Percentiles rank a stretch among this genome's conserved stretches.
Conservation (phyloP, 2,329 filamentous ascomycete genomes). For the Cryphonectria nitschkei region DNA sequence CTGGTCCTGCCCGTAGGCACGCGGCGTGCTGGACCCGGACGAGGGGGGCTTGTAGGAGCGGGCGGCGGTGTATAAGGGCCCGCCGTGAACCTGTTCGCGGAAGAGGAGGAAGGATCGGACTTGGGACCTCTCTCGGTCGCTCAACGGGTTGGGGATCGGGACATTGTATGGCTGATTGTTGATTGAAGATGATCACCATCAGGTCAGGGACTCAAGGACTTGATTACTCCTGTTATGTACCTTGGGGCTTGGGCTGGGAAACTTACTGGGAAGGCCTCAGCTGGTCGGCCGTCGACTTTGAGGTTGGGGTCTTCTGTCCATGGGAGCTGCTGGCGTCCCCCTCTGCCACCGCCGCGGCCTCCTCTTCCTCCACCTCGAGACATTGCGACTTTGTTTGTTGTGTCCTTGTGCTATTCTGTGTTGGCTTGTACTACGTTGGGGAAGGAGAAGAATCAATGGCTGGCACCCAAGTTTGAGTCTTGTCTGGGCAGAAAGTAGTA, state of each 20-base stretch:
- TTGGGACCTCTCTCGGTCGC: slow-evolving; percentile 48
- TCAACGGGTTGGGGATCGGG: slow-evolving; percentile 49
- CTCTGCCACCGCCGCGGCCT: slow-evolving; percentile 52
- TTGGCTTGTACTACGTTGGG: not conserved
- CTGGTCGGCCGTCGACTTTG: slow-evolving; percentile 55
- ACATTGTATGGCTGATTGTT: slow-evolving; percentile 52
- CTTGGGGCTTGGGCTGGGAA: not conserved
- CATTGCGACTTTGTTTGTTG: slow-evolving; percentile 41
- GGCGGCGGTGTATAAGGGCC: slow-evolving; percentile 60
- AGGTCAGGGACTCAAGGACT: slow-evolving; percentile 3
- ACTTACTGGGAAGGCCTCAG: slow-evolving; percentile 62
- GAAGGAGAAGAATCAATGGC: not conserved
- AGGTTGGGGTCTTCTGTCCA: slow-evolving; percentile 59
- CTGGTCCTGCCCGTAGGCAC: slow-evolving; percentile 60
- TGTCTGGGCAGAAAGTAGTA: not conserved
- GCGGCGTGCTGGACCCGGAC: slow-evolving; percentile 41
- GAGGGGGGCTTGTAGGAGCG: slow-evolving; percentile 48
- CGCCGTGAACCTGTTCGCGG: slow-evolving; percentile 59
- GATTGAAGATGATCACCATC: not conserved
- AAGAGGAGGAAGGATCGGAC: slow-evolving; percentile 59
- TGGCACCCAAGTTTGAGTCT: not conserved
- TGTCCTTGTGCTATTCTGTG: not conserved
- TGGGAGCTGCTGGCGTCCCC: slow-evolving; percentile 51
- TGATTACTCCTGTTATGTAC: not conserved
- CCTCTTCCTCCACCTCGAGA: slow-evolving; percentile 57